Evolutionary conservation across 2,329 filamentous ascomycete genomes (phyloP).

Genomic region (Hirsutella thompsonii): DNA sequence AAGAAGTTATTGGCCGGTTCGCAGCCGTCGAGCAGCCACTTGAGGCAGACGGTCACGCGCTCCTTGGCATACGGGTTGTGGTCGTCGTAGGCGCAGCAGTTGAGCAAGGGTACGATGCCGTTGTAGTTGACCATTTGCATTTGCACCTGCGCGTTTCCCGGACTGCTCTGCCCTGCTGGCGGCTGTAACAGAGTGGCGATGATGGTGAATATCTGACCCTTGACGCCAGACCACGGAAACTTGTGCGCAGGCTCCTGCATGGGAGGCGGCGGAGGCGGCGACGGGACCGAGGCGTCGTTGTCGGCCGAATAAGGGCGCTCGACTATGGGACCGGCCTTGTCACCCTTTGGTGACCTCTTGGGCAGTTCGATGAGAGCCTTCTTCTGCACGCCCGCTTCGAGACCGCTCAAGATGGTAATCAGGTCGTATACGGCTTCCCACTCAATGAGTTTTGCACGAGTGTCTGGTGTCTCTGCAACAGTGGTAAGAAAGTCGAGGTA

Average conservation of each 20-base stretch:
- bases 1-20: constrained; percentile 62
- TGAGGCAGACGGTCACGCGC: constrained; percentile 77
- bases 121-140: constrained; percentile 75
- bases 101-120: constrained; percentile 76
- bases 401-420: constrained; percentile 70
- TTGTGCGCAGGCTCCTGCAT: constrained; percentile 53
- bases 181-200: constrained; percentile 84
- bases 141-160: constrained; percentile 64
- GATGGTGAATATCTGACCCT: constrained; percentile 84
- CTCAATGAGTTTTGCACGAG: constrained; percentile 73
- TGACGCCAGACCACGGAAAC: constrained; percentile 62
- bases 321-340: constrained; percentile 26
- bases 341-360: constrained; percentile 12
- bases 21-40: constrained; percentile 66
- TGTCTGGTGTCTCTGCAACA: constrained; percentile 71
- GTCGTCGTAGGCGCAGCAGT: constrained; percentile 83
- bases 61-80: constrained; percentile 92
- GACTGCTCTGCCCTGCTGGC: constrained; percentile 45
- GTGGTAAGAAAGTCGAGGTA: constrained; percentile 91
- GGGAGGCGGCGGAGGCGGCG: constrained; percentile 22
- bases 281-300: constrained; percentile 19
- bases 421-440: constrained; percentile 90
- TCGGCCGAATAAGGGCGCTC: constrained; percentile 48
- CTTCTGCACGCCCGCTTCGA: constrained; percentile 80
- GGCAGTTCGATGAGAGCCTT: constrained; percentile 48